phyloP scores from a whole-genome alignment of 139 green algal genomes.

The Micractinium conductrix region DNA sequence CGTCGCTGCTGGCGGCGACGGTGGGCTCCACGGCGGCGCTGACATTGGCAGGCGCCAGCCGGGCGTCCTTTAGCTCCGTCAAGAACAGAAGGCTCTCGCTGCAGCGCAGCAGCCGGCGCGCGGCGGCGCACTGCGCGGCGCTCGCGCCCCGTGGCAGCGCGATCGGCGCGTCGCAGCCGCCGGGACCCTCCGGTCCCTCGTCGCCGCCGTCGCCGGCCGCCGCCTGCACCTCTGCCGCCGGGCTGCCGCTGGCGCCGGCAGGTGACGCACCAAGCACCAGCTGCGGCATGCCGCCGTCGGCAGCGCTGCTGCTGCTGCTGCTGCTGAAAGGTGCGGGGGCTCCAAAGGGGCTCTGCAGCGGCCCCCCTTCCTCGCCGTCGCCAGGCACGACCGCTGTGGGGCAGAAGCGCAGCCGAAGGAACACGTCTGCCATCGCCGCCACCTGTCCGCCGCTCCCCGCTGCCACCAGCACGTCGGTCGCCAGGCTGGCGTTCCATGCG shows the following conservation, averaged over 20 bases:
- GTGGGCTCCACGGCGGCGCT: background rate
- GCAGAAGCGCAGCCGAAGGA: slow-evolving; percentile 39
- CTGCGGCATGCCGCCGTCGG: background rate
- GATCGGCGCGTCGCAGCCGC: background rate
- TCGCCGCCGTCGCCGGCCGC: background rate
- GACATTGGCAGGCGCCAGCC: slow-evolving; percentile 3
- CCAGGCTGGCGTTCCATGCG: slow-evolving; percentile 15
- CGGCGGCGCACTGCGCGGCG: background rate
- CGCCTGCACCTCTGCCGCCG: background rate
- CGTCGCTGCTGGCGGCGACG: background rate
- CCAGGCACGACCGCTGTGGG: background rate
- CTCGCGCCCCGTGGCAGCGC: background rate
- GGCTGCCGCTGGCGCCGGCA: background rate
- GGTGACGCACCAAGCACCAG: background rate
- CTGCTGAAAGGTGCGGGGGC: too few species aligned
- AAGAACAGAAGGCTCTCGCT: slow-evolving; percentile 16
- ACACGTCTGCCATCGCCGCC: background rate
- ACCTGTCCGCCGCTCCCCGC: background rate
- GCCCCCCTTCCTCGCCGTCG: too few species aligned
- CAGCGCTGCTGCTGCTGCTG: background rate
- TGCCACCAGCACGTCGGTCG: background rate
- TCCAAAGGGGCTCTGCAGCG: too few species aligned
- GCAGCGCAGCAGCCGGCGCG: slow-evolving; percentile 16
- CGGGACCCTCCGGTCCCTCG: background rate
- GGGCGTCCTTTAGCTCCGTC: slow-evolving; percentile 32